Base-by-base conservation (phyloP, 768 basidiomycete genomes). In the Pisolithus microcarpus region DNA sequence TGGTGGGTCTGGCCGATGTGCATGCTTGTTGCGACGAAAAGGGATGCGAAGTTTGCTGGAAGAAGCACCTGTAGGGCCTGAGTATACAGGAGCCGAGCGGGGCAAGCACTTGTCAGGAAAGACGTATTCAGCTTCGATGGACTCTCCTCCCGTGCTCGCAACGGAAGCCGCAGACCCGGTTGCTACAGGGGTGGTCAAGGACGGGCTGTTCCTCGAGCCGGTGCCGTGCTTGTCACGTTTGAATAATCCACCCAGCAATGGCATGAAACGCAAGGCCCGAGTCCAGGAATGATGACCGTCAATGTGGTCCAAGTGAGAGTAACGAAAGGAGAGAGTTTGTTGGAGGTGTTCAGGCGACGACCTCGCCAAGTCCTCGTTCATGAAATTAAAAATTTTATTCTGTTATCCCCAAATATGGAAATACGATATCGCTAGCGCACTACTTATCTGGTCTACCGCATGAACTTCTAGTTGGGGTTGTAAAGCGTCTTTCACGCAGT, bases 1-100 rank as follows among this genome's bases (percentile, higher is more conserved):
- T 16, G 51, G 52, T 4, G 50, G 46, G 19, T 49, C 52, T 49
- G 56, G 31, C 18, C 53, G 56, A 24, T 61, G 57, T 3, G 55
- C 57, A 43, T 58, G 61, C 57, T 26, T 26, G 26, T 64, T 73
- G 50, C 74, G 68, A 23, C 71, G 65, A 51, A 78, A 77, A 19
- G 73, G 75, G 0, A 77, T 64, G 50, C 59, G 73, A 47, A 76
- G 65, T 57, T 70, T 79, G 58, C 71, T 72, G 0, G 77, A 71
- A 0, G 75, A 74, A 0, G 69, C 58, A 0, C 56, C 54, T 0
- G 64, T 42, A 24, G 63, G 53, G 0, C 65, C 31, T 48, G 58
- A 50, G 61, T 70, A 68, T 1, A 61, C 28, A 38, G 51, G 48
- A 2, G 45, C 43, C 2, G 51, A 43, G 0, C 46, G 36, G 19